Base-by-base conservation (phyloP, 2,329 filamentous ascomycete species). In the Alternaria sp. region DNA sequence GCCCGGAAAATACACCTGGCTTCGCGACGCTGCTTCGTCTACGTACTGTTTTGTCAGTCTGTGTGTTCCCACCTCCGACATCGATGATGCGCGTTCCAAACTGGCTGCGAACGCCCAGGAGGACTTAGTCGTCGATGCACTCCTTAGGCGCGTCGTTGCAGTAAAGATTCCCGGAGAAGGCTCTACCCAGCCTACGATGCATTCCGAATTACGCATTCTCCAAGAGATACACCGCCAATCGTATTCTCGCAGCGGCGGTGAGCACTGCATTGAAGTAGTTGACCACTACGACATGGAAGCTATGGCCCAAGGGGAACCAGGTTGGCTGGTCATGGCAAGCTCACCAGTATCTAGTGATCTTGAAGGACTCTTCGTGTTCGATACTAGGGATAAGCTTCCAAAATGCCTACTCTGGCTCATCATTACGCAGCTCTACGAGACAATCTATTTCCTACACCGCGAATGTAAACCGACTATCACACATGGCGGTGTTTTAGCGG, bases 361-460 rank as follows among this genome's bases (percentile, higher is more conserved):
- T 37, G 14, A 37, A 37, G 33, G 33, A 37, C 3, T 37, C 14
- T 37, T 37, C 33, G 33, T n/a, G 1, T 37, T 15, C 33, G 33
- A 37, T 1, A n/a, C 15, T 51, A 30, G 25, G 49, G 30, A 18
- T 3, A 57, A 33, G 30, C 30, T 64, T 41, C 54, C 58, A 2
- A 55, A 64, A 30, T 41, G 46, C 8, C 51, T 64, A 10, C n/a
- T 58, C 10, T 59, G 58, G 62, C 43, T 58, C n/a, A 10, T 55
- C 4, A 59, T 49, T 20, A 51, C 37, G n/a, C 58, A 65, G n/a
- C 30, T 61, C 18, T 44, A 47, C 2, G 20, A 43, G 26, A 47
- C 30, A 11, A 43, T 65, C 6, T 23, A 55, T 6, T 64, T 64
- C 18, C 41, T 64, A 8, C 47, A 64, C 44, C 45, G 46, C 11